These are phyloP conservation scores for Canariomyces notabilis DNA, from an alignment of 2,329 filamentous ascomycete genomes.

Conservation along the genomic window DNA sequence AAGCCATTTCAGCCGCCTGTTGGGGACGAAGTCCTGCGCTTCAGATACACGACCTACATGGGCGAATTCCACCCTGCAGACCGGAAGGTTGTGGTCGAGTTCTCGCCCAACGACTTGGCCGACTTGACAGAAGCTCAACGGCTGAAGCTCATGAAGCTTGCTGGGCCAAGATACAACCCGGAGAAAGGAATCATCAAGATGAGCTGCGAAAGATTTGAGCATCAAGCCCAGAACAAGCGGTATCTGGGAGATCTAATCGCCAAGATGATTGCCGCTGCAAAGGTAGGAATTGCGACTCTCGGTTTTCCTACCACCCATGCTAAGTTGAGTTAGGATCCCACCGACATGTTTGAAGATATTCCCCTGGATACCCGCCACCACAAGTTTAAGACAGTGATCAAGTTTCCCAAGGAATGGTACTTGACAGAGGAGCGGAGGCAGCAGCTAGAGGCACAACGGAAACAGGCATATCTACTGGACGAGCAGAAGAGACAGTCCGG, in stretches of 20 bases:
- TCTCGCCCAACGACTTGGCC: constrained; percentile 67
- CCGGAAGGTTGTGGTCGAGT: constrained; percentile 91
- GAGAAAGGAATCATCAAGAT: constrained; percentile 77
- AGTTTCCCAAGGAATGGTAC: constrained; percentile 79
- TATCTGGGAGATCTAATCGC: constrained; percentile 77
- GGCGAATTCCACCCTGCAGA: constrained; percentile 88
- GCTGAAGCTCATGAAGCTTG: constrained; percentile 81
- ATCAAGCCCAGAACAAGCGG: constrained; percentile 94
- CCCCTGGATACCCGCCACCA: constrained; percentile 87
- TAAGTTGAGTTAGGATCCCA: constrained; percentile 49
- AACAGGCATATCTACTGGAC: constrained; percentile 49
- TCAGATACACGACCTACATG: constrained; percentile 96
- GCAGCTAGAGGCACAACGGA: constrained; percentile 59
- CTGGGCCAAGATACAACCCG: constrained; percentile 82
- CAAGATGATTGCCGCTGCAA: constrained; percentile 68
- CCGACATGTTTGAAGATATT: constrained; percentile 81
- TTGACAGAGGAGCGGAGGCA: constrained; percentile 64
- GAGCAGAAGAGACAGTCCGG: constrained; percentile 48
- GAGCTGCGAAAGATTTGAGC: constrained; percentile 82
- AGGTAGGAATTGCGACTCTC: constrained; percentile 37
- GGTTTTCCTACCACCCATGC: constrained; percentile 1
- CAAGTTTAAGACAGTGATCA: constrained; percentile 58
- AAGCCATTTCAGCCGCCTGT: constrained; percentile 73
- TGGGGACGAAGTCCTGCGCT: constrained; percentile 68
- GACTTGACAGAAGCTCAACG: constrained; percentile 60